Evolutionary conservation across 2,329 filamentous ascomycete species (phyloP).

Genomic region (Teratosphaeria zuluensis): DNA sequence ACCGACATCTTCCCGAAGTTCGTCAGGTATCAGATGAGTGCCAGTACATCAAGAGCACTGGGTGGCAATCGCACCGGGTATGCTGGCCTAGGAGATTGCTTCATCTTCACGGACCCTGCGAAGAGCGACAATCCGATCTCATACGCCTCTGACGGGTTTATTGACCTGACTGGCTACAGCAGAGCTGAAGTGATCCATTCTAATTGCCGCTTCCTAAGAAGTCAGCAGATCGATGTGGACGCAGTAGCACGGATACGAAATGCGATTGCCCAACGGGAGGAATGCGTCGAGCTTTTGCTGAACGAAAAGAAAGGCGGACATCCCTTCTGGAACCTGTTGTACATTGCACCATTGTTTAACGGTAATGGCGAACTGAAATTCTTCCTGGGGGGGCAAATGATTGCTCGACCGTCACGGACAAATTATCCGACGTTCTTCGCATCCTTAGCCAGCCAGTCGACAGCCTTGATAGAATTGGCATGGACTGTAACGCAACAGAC

Average conservation of each 20-base stretch:
- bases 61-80: constrained; percentile 34
- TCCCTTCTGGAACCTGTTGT: constrained; percentile 50
- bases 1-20: constrained; percentile 43
- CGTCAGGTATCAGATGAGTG: constrained; percentile 43
- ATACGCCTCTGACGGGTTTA: constrained; percentile 43
- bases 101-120: constrained; percentile 46
- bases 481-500: background rate
- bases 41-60: constrained; percentile 38
- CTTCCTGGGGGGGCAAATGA: constrained; percentile 51
- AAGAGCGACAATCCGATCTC: constrained; percentile 43
- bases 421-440: constrained; percentile 41
- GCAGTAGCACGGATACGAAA: constrained; percentile 34
- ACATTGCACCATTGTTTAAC: constrained; percentile 44
- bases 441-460: constrained; percentile 27
- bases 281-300: constrained; percentile 42
- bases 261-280: constrained; percentile 34
- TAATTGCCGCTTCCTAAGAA: constrained; percentile 44
- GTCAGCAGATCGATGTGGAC: constrained; percentile 35
- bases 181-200: constrained; percentile 39
- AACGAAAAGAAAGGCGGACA: constrained; percentile 44
- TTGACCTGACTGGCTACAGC: constrained; percentile 42
- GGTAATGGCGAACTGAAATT: constrained; percentile 39
- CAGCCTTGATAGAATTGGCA: background rate
- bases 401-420: constrained; percentile 45
- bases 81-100: constrained; percentile 49